Evolutionary conservation across 805 yeast species (phyloP).

Genomic region (Cyberlindnera subsufficiens): DNA sequence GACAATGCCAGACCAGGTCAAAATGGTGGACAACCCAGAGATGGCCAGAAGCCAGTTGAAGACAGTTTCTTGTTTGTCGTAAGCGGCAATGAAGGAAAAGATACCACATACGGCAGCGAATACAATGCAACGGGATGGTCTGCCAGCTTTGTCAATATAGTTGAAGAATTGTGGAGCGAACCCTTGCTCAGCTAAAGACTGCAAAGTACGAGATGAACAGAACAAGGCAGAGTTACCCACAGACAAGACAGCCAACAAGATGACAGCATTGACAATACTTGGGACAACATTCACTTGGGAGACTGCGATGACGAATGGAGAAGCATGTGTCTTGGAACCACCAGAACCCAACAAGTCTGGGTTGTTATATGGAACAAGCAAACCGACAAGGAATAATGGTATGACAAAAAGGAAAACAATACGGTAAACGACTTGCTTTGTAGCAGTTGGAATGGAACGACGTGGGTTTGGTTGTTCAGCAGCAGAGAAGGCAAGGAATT

Average conservation of each 20-base stretch:
- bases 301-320: slow-evolving; percentile 75
- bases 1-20: slow-evolving; percentile 59
- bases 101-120: slow-evolving; percentile 49
- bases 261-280: slow-evolving; percentile 68
- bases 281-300: slow-evolving; percentile 57
- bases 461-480: slow-evolving; percentile 59
- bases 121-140: slow-evolving; percentile 52
- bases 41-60: slow-evolving; percentile 62
- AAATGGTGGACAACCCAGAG: slow-evolving; percentile 54
- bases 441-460: slow-evolving; percentile 56
- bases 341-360: slow-evolving; percentile 42
- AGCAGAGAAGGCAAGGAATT: slow-evolving; percentile 58
- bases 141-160: slow-evolving; percentile 50
- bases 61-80: slow-evolving; percentile 48
- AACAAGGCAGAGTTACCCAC: slow-evolving; percentile 74
- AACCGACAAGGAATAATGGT: slow-evolving; percentile 48
- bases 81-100: slow-evolving; percentile 64
- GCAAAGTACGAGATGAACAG: slow-evolving; percentile 67
- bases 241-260: slow-evolving; percentile 64
- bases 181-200: slow-evolving; percentile 65
- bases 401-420: slow-evolving; percentile 52
- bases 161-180: slow-evolving; percentile 51
- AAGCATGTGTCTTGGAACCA: slow-evolving; percentile 50
- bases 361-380: slow-evolving; percentile 55
- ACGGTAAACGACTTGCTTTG: slow-evolving; percentile 63